Evolutionary conservation across 257 asterid species (phyloP), one percentile per base, ranked within the genome.

Genomic region (Ajuga chamaepitys): DNA sequence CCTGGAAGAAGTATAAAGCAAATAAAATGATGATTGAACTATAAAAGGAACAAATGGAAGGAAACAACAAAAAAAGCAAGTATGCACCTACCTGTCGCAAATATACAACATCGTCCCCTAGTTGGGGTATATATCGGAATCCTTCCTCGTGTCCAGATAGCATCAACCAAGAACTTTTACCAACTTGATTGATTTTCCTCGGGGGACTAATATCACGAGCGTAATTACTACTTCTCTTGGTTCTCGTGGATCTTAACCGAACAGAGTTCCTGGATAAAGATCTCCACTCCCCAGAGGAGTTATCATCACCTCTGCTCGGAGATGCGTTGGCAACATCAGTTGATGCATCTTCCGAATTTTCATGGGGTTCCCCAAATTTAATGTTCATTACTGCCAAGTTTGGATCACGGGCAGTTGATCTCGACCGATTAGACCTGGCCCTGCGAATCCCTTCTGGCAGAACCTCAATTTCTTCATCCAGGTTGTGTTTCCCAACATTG

Each of bases 141-240:
- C 96, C 94, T 81, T 85, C 94, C 78, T 93, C 96, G n/a, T 82
- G 95, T 13, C 78, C 84, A 45, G 88, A 77, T 74, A 93, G 59
- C 94, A 80, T 67, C 76, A 93, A 78, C 99, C 99, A 93, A 24
- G 95, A 87, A 70, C 82, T 83, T 79, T 75, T 89, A 58, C 85
- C 85, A 28, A 74, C 79, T 62, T 85, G 95, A 71, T 37, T 83
- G 62, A 78, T 75, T 86, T 83, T 89, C 82, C 68, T 87, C 4
- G 81, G 86, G 37, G 95, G 94, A 70, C 97, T 85, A 67, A 18
- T 58, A 53, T 77, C 85, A 14, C 77, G 83, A 41, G 54, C 64
- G 71, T 81, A 65, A 70, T 68, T 74, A 80, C 77, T 83, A 73
- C 82, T 75, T 78, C 82, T 88, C 78, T 86, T 80, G 65, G 59